phyloP scores from a whole-genome alignment of 768 basidiomycete genomes.

The Suillus spraguei region DNA sequence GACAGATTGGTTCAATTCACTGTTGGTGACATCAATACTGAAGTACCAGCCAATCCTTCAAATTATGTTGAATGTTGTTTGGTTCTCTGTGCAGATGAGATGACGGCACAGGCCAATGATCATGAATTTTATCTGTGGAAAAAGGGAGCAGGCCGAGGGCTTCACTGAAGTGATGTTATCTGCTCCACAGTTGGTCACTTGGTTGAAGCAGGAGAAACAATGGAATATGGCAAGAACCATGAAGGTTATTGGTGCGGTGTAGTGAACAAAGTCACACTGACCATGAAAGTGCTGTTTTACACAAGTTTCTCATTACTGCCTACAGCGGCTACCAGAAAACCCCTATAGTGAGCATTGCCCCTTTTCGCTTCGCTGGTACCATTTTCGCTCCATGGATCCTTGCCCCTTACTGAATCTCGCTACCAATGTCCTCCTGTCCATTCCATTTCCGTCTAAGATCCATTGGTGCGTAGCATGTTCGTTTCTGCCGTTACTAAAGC shows the following conservation, averaged over 20 bases:
- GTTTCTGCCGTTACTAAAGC: too few relatives aligned
- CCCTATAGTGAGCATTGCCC: too few relatives aligned
- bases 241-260: slow-evolving; percentile 43
- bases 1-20: slow-evolving; percentile 7
- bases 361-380: too few relatives aligned
- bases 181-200: slow-evolving; percentile 36
- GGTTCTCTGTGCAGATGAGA: slow-evolving; percentile 36
- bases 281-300: too few relatives aligned
- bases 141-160: slow-evolving; percentile 39
- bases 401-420: too few relatives aligned
- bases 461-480: too few relatives aligned
- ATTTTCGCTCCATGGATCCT: too few relatives aligned
- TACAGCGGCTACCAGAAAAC: too few relatives aligned
- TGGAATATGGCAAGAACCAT: slow-evolving; percentile 48
- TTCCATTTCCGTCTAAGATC: too few relatives aligned
- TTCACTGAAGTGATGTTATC: slow-evolving; percentile 41
- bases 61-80: slow-evolving; percentile 22
- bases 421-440: too few relatives aligned
- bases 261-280: too few relatives aligned
- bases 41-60: slow-evolving; percentile 5
- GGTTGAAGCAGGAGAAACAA: slow-evolving; percentile 30
- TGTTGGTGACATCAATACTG: slow-evolving; percentile 18
- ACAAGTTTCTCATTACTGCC: too few relatives aligned
- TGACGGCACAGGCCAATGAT: slow-evolving; percentile 44
- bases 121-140: slow-evolving; percentile 37